These are phyloP conservation scores for Agrostemma githago DNA, from an alignment of 148 eudicot species.

Conservation along the genomic window DNA sequence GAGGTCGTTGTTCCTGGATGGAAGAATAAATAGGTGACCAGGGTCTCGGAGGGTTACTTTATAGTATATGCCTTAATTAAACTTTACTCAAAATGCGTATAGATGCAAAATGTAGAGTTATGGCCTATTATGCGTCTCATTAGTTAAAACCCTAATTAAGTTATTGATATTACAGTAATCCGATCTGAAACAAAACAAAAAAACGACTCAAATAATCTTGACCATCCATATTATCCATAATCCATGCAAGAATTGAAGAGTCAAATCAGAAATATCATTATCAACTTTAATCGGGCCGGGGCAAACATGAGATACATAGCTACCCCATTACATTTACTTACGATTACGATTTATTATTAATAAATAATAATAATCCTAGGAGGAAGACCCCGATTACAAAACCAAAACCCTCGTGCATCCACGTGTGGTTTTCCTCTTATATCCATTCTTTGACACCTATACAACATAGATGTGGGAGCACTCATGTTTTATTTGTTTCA, in stretches of 20 bases:
- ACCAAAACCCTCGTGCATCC: constrained; percentile 18
- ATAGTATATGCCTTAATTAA: too few species aligned
- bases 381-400: not conserved
- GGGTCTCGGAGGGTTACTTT: too few species aligned
- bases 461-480: constrained; percentile 7
- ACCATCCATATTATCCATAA: not conserved
- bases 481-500: not conserved
- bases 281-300: constrained; percentile 2
- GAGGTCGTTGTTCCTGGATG: too few species aligned
- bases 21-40: too few species aligned
- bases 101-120: too few species aligned
- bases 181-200: not conserved
- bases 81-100: too few species aligned
- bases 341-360: not conserved
- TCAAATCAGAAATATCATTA: constrained; percentile 8
- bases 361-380: constrained; percentile 5
- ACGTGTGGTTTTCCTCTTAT: constrained; percentile 15
- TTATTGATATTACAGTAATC: too few species aligned
- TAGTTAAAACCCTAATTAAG: too few species aligned
- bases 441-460: not conserved
- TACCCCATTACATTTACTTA: not conserved
- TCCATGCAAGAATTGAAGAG: constrained; percentile 4
- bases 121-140: too few species aligned
- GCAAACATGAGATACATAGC: not conserved
- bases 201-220: constrained; percentile 2